Evolutionary conservation across 768 basidiomycete genomes (phyloP).

Genomic region (Candolleomyces eurysporus): DNA sequence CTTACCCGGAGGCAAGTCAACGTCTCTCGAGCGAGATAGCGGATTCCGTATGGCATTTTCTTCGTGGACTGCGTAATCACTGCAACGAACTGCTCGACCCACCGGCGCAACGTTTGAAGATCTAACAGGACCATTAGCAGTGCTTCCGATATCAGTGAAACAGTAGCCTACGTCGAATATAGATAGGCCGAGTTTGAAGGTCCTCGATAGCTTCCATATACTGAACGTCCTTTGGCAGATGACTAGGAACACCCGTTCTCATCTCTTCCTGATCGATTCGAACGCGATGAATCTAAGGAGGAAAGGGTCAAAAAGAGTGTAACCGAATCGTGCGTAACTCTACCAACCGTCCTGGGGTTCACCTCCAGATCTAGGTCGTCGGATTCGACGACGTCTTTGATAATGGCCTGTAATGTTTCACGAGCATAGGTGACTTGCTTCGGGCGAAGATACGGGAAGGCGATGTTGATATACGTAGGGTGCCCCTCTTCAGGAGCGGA

Average conservation of each 20-base stretch:
- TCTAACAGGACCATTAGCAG: constrained; percentile 45
- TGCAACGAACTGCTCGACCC: constrained; percentile 77
- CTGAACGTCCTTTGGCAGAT: constrained; percentile 67
- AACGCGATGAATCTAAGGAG: constrained; percentile 74
- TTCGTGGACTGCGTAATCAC: constrained; percentile 72
- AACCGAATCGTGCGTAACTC: not conserved
- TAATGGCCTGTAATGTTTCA: constrained; percentile 71
- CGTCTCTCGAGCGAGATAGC: constrained; percentile 87
- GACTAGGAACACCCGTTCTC: constrained; percentile 64
- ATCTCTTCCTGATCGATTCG: constrained; percentile 84
- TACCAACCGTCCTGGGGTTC: constrained; percentile 76
- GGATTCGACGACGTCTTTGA: constrained; percentile 73
- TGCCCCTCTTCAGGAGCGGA: constrained; percentile 59
- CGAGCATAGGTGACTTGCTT: constrained; percentile 79
- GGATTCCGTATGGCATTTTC: constrained; percentile 87
- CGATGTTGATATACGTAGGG: constrained; percentile 84
- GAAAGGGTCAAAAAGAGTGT: not conserved
- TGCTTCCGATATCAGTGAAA: constrained; percentile 7
- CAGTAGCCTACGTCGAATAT: constrained; percentile 76
- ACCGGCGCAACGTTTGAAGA: constrained; percentile 83
- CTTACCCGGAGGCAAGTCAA: constrained; percentile 67
- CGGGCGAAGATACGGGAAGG: constrained; percentile 83
- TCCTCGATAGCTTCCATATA: constrained; percentile 84
- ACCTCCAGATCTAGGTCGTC: constrained; percentile 84
- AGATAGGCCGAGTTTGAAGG: constrained; percentile 76